Base-by-base conservation (phyloP, 441 rosid species). In the Sinapis alba region DNA sequence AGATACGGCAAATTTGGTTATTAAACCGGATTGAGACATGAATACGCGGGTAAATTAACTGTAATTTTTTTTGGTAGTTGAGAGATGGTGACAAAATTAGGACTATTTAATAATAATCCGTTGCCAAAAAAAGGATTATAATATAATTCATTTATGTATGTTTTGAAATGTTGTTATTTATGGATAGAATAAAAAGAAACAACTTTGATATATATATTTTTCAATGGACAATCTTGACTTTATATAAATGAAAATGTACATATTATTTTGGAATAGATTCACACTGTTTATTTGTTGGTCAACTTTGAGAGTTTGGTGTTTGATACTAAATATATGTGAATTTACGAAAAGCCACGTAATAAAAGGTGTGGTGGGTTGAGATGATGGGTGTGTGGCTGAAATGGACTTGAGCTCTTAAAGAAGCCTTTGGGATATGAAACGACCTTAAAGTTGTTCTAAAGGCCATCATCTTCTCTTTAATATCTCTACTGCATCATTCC, bases 361-460 rank as follows among this genome's bases (percentile, higher is more conserved):
- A 58, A n/a, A n/a, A 51, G 72, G 68, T 50, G 24, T 15, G 67
- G 24, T 15, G 67, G 57, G 54, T 57, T 43, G 30, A 71, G 62
- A 43, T 43, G 43, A 71, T 28, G 62, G 8, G 16, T 71, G 32
- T 23, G 47, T 34, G 80, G 80, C 50, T 72, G 73, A 77, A 77
- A 78, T 16, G 28, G 19, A 38, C 10, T 26, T 28, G 69, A 53
- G 51, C 47, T 69, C 26, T 30, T 23, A 43, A 59, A 72, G 62
- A 77, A 76, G 75, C 75, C 60, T 30, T 64, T 7, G 43, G 24
- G 76, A 67, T 65, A 65, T 59, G 64, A 72, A 34, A 59, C 43
- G 81, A 53, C 81, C 54, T 61, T 67, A 67, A 78, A 67, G 65
- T 54, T 61, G 54, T 59, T 68, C 61, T 67, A 78, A 72, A 72